phyloP scores from a whole-genome alignment of 331 rosid species.

The Arachis monticola region DNA sequence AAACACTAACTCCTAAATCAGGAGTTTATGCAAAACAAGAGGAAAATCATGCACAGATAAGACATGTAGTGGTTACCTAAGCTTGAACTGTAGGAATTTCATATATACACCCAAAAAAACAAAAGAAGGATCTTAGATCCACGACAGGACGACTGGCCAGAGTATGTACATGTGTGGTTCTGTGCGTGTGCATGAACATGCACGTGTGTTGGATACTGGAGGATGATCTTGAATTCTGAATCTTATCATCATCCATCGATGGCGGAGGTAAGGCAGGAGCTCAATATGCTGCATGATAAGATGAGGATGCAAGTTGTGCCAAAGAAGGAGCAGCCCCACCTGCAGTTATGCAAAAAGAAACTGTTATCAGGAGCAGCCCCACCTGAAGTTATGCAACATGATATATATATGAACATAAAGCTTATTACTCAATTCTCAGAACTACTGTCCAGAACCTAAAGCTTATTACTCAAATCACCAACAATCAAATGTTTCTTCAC shows the following conservation, averaged over 20 bases:
- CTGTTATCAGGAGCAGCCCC: not conserved
- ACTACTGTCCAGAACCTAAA: not conserved
- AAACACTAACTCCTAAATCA: too few relatives aligned
- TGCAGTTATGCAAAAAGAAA: constrained; percentile 36
- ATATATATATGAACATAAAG: not conserved
- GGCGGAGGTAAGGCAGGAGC: constrained; percentile 53
- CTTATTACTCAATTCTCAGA: not conserved
- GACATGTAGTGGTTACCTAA: not conserved
- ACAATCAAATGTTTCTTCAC: not conserved
- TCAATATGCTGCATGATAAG: constrained; percentile 63
- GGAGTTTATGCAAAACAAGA: too few relatives aligned
- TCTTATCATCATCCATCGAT: constrained; percentile 59
- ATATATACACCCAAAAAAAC: constrained; percentile 15
- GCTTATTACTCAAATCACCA: not conserved
- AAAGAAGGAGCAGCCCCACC: constrained; percentile 90
- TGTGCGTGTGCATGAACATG: not conserved
- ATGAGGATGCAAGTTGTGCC: constrained; percentile 82
- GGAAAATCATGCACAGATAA: not conserved
- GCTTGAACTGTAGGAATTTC: not conserved
- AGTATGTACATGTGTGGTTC: not conserved
- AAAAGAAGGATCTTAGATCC: not conserved
- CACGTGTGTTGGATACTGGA: constrained; percentile 49
- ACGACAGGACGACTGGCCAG: not conserved
- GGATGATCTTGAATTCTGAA: constrained; percentile 72
- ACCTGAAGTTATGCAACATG: not conserved